Base-by-base conservation (phyloP, 306 rosid species). In the Ziziphus jujuba region DNA sequence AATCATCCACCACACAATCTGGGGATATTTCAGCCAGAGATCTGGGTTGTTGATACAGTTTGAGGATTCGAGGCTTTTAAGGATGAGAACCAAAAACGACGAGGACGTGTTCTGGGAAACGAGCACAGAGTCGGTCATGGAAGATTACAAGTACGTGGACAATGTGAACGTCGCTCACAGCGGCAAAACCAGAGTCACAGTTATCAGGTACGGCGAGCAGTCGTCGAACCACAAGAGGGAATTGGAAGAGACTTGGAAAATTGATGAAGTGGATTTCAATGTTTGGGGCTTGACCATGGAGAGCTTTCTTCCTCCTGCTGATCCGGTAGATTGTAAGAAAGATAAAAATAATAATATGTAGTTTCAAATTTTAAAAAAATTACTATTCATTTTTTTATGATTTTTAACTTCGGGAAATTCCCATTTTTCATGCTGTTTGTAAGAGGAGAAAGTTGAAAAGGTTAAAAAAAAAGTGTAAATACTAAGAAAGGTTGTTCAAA, bases 11-110 rank as follows among this genome's bases (percentile, higher is more conserved):
- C 98, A 91, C 80, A 91, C 95, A 0, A 75, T 87, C 36, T 91
- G 98, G 96, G 96, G 96, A 1, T 93, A 93, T 56, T 93, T 93
- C 76, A 93, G 98, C 85, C 98, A 90, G 19, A 77, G 97, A 15
- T 93, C 97, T 2, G 98, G 98, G 15, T 90, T 93, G 4, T 50
- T 93, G 15, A 70, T 86, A 34, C 93, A 93, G 28, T 90, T 93
- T 20, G 96, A 90, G 73, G 98, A 93, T 63, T 90, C 98, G 0
- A 82, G 96, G 77, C 75, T 93, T 16, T 83, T 90, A 0, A 73
- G 96, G 47, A 81, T 88, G 88, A 81, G 75, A 45, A 89, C 88
- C 62, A 80, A 78, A 59, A 83, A 69, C 3, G 88, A 80, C 70
- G 85, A 85, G 33, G 95, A 90, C 21, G 91, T 93, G 11, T 93